phyloP scores from a whole-genome alignment of 2,329 filamentous ascomycete genomes.

The Pseudogymnoascus sp. region DNA sequence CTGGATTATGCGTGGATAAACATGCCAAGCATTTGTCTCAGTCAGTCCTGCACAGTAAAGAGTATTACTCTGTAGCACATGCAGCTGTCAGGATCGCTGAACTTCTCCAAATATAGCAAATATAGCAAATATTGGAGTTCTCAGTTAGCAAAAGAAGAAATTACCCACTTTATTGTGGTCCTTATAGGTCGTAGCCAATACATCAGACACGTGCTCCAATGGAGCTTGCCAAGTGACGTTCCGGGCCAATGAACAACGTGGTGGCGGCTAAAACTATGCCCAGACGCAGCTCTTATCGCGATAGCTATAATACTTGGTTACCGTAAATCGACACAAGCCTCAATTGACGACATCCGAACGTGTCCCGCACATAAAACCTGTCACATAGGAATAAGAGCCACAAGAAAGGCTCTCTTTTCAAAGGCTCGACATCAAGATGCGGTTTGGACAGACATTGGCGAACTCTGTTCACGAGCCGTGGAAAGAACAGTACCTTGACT shows the following conservation, averaged over 20 bases:
- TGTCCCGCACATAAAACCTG: neutral
- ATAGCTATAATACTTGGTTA: neutral
- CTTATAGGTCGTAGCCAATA: neutral
- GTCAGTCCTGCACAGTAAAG: neutral
- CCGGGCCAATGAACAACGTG: neutral
- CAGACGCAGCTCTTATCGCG: neutral
- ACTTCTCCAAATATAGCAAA: neutral
- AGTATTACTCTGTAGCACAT: neutral
- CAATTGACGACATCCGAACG: neutral
- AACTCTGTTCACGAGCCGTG: conserved; percentile 76
- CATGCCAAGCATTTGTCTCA: neutral
- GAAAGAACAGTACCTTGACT: conserved; percentile 93
- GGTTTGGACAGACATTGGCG: conserved; percentile 84
- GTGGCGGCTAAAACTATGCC: neutral
- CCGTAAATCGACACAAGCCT: neutral
- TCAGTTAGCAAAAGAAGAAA: neutral
- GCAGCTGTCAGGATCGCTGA: neutral
- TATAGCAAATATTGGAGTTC: neutral
- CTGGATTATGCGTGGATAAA: neutral
- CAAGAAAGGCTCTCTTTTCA: neutral
- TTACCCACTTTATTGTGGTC: neutral
- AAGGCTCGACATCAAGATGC: conserved; percentile 51
- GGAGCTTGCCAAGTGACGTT: neutral
- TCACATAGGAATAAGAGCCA: neutral
- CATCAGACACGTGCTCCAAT: neutral